phyloP scores from a whole-genome alignment of 73 alveolate genomes.

The Durusdinium trenchii region DNA sequence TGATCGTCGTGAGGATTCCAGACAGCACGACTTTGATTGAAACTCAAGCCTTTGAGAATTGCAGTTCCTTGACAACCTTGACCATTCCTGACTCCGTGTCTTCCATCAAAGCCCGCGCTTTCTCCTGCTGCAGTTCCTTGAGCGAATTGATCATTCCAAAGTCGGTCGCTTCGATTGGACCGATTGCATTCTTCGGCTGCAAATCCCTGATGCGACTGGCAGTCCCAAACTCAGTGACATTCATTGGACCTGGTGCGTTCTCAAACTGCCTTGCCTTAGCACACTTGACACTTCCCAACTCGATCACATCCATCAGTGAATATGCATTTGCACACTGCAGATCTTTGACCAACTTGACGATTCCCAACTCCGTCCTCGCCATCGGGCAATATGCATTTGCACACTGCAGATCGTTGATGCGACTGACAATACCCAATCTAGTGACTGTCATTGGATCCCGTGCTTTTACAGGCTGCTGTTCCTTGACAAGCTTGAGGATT shows the following conservation, averaged over 20 bases:
- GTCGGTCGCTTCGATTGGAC: neutral
- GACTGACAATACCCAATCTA: neutral
- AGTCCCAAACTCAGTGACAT: neutral
- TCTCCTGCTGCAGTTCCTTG: neutral
- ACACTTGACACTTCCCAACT: neutral
- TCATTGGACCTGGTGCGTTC: neutral
- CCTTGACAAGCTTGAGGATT: neutral
- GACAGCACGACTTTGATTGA: neutral
- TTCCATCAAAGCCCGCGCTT: neutral
- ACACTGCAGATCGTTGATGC: neutral
- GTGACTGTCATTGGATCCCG: neutral
- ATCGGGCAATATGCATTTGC: neutral
- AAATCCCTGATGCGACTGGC: neutral
- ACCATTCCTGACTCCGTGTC: neutral
- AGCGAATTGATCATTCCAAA: neutral
- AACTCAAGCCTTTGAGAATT: neutral
- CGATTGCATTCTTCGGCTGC: neutral
- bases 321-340: neutral
- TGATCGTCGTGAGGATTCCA: neutral
- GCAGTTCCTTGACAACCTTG: neutral
- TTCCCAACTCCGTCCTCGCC: neutral
- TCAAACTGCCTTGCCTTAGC: neutral
- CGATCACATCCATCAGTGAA: neutral
- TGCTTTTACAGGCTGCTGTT: neutral
- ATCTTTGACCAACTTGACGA: neutral